Base-by-base conservation (phyloP, 306 rosid genomes). In the Inga laurina region DNA sequence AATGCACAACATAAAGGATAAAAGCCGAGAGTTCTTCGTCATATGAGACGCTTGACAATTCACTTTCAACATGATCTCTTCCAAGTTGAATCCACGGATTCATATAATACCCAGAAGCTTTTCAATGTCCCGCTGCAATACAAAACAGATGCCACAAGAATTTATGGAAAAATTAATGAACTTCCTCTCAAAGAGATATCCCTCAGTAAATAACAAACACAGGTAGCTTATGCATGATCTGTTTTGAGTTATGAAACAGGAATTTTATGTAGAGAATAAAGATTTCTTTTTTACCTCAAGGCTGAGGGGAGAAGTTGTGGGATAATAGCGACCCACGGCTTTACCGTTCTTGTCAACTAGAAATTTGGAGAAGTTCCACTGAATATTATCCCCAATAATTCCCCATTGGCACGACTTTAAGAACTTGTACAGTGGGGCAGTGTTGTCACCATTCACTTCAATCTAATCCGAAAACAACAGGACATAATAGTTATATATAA, bases 351-450 rank as follows among this genome's bases (percentile, higher is more conserved):
- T 93, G 84, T 92, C 88, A 59, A 93, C 91, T 24, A 92, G 86
- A 87, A 95, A 93, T 84, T 95, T 93, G 49, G 97, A 88, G 57
- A 92, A 95, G 89, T 95, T 95, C 98, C 98, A 93, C 80, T 91
- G 97, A 65, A 93, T 90, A 73, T 95, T 85, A 82, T 95, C 98
- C 70, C 88, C 90, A n/a, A 93, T 88, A 54, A 95, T 79, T 46
- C 97, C 97, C 95, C 98, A 93, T 80, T 90, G 91, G 10, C 89
- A 93, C 6, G 80, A 52, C 88, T 93, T 95, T 51, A 95, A 77
- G 84, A 93, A 93, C 88, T 91, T 92, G 83, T 92, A 93, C 57
- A 95, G 37, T 51, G 93, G 92, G 72, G 91, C 88, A 84, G 97
- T 39, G 43, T 87, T 80, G 7, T 87, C 91, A 10, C 98, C 97